A percentile compares a stretch with the other conserved stretches of the same genome.
phyloP scores from a whole-genome alignment of 2,329 filamentous ascomycete genomes.

The Alternaria rosae region DNA sequence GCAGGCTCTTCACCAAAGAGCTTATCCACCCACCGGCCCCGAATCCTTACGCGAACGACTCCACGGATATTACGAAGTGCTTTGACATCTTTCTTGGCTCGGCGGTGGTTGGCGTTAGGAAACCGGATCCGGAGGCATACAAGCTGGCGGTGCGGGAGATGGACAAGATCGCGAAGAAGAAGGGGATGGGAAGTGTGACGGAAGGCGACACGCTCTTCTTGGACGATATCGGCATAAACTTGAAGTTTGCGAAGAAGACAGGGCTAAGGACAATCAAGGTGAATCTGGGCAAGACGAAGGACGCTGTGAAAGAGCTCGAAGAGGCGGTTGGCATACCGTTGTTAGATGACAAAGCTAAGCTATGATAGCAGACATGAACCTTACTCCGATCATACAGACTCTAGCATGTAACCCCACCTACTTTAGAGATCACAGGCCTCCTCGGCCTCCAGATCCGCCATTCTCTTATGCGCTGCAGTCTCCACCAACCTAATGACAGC shows the following conservation, averaged over 20 bases:
- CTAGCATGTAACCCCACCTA: neutral
- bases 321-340: constrained; percentile 72
- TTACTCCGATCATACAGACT: neutral
- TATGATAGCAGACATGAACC: constrained; percentile 18
- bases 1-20: constrained; percentile 49
- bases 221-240: constrained; percentile 93
- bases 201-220: constrained; percentile 81
- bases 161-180: constrained; percentile 66
- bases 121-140: constrained; percentile 86
- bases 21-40: constrained; percentile 32
- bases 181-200: constrained; percentile 61
- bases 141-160: constrained; percentile 72
- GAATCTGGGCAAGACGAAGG: constrained; percentile 74
- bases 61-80: constrained; percentile 63
- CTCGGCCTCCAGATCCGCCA: neutral
- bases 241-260: constrained; percentile 76
- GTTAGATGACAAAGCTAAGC: constrained; percentile 54
- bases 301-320: constrained; percentile 85
- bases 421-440: neutral
- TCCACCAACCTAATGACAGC: neutral
- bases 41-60: constrained; percentile 37
- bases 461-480: neutral
- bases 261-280: constrained; percentile 90
- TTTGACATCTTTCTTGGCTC: constrained; percentile 92
- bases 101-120: constrained; percentile 85